Conservation (phyloP, 2,329 filamentous ascomycete genomes). For the Passalora sequoiae region DNA sequence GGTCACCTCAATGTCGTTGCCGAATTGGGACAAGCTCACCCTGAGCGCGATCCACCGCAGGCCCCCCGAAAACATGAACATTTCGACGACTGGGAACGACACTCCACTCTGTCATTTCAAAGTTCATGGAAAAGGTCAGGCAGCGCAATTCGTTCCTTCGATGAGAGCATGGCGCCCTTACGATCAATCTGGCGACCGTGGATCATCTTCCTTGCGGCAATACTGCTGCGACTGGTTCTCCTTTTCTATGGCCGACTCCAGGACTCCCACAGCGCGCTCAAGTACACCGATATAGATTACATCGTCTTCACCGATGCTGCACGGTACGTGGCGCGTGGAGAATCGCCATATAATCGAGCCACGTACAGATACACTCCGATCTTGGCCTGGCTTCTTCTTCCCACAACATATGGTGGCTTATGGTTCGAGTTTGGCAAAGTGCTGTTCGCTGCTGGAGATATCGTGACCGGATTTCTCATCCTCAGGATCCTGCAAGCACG, state of each 20-base stretch:
- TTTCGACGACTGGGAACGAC: too few species aligned
- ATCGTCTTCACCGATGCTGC: constrained; percentile 95
- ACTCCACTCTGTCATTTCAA: too few species aligned
- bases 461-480: constrained; percentile 78
- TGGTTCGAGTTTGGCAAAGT: constrained; percentile 84
- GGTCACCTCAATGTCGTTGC: too few species aligned
- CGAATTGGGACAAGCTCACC: too few species aligned
- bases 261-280: constrained; percentile 83
- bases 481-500: constrained; percentile 48
- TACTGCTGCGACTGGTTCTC: constrained; percentile 64
- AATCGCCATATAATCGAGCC: constrained; percentile 78
- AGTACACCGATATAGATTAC: constrained; percentile 99
- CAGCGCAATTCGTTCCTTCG: too few species aligned
- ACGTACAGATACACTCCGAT: constrained; percentile 97
- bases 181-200: constrained; percentile 24
- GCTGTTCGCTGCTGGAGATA: constrained; percentile 76
- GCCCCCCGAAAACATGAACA: too few species aligned
- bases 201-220: constrained; percentile 41
- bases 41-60: too few species aligned
- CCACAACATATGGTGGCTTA: constrained; percentile 59
- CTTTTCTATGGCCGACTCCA: constrained; percentile 88
- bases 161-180: neutral
- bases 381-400: constrained; percentile 83
- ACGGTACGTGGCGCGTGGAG: constrained; percentile 62
- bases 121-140: too few species aligned